A percentile compares a stretch with the other conserved stretches of the same genome.
phyloP scores from a whole-genome alignment of 305 asterid genomes.

The Withania somnifera region DNA sequence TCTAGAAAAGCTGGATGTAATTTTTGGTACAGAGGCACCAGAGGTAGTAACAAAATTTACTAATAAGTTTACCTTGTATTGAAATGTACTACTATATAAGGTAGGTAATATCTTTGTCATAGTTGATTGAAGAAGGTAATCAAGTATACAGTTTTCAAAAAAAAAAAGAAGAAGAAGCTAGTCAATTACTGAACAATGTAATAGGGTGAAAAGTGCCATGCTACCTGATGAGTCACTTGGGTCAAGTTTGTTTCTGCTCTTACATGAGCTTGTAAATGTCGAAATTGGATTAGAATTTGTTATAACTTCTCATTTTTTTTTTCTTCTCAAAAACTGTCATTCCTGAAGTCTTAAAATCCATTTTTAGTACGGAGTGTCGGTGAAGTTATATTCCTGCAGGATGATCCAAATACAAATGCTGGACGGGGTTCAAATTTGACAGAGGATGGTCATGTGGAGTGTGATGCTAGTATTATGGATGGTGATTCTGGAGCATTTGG shows the following conservation, averaged over 20 bases:
- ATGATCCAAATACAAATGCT: constrained; percentile 90
- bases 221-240: not conserved
- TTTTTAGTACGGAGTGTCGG: not conserved
- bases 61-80: not conserved
- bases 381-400: constrained; percentile 26
- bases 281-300: not conserved
- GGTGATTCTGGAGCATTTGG: constrained; percentile 84
- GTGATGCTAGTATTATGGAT: constrained; percentile 95
- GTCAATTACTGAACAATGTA: not conserved
- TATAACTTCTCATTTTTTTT: not conserved
- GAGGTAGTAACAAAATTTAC: not conserved
- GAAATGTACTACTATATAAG: not conserved
- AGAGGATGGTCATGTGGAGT: constrained; percentile 86
- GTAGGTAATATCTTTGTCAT: not conserved
- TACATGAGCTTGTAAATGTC: not conserved
- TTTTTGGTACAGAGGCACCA: not conserved
- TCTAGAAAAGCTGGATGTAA: not conserved
- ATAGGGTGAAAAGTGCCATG: not conserved
- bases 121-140: not conserved
- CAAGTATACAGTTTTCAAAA: not conserved
- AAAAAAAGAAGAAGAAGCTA: not conserved
- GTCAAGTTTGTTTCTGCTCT: not conserved
- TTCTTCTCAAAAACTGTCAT: not conserved
- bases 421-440: constrained; percentile 93
- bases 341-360: not conserved